Evolutionary conservation across 305 asterid genomes (phyloP).

Genomic region (Striga hermonthica): DNA sequence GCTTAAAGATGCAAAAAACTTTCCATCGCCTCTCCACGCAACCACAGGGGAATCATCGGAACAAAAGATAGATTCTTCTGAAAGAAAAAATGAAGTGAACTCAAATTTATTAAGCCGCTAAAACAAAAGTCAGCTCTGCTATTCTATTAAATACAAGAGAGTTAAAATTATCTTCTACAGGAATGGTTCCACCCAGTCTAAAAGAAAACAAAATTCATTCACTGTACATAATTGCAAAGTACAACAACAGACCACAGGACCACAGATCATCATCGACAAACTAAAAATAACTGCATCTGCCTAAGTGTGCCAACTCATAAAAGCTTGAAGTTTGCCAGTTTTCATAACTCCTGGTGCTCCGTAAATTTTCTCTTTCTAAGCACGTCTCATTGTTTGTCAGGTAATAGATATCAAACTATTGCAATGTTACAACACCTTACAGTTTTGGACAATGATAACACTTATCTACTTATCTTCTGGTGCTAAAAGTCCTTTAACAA

Average conservation of each 20-base stretch:
- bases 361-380: neutral
- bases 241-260: slow-evolving; percentile 13
- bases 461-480: neutral
- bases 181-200: slow-evolving; percentile 6
- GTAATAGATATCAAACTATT: slow-evolving; percentile 9
- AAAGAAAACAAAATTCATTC: slow-evolving; percentile 3
- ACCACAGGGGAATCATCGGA: slow-evolving; percentile 49
- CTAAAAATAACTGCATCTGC: slow-evolving; percentile 22
- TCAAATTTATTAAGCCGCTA: slow-evolving; percentile 12
- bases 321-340: slow-evolving; percentile 11
- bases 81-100: slow-evolving; percentile 29
- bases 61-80: slow-evolving; percentile 56
- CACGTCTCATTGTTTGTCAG: neutral
- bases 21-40: slow-evolving; percentile 95
- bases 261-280: slow-evolving; percentile 19
- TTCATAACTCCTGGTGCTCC: neutral
- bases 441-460: slow-evolving; percentile 26
- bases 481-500: slow-evolving; percentile 1
- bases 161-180: neutral
- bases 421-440: slow-evolving; percentile 11
- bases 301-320: slow-evolving; percentile 11
- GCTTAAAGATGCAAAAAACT: slow-evolving; percentile 72
- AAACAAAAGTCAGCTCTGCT: slow-evolving; percentile 11
- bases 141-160: neutral
- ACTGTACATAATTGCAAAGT: slow-evolving; percentile 6